Conservation (phyloP, 2,329 filamentous ascomycete genomes). For the Cladosporium austrohemisphaericum region DNA sequence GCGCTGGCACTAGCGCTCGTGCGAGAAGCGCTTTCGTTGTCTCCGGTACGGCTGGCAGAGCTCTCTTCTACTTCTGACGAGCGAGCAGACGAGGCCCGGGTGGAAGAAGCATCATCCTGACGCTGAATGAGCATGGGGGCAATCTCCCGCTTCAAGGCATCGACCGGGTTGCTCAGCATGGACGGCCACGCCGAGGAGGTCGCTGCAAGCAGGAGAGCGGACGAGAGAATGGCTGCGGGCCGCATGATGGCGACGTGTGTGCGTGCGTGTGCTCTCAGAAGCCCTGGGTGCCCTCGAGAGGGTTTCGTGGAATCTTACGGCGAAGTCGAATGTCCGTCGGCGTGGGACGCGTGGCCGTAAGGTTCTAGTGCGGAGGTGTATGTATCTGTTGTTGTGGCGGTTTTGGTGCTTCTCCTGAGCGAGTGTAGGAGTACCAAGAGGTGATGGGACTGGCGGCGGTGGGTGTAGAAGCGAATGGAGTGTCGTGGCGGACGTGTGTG, state of each 20-base stretch:
- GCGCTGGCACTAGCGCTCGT: conserved; percentile 11
- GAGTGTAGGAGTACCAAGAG: too few relatives aligned
- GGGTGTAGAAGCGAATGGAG: conserved; percentile 2
- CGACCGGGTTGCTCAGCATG: conserved; percentile 23
- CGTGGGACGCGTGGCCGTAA: conserved; percentile 12
- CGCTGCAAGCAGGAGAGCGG: conserved; percentile 30
- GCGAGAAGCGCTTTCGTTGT: conserved; percentile 4
- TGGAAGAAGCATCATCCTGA: conserved; percentile 22
- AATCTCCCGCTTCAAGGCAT: conserved; percentile 27
- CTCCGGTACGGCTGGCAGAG: neutral
- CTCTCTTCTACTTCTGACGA: conserved; percentile 17
- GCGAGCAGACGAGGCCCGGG: conserved; percentile 23
- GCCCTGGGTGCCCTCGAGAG: conserved; percentile 3
- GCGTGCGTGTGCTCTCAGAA: conserved; percentile 1
- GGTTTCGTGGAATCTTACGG: neutral
- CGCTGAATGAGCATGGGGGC: conserved; percentile 24
- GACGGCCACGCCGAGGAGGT: conserved; percentile 30
- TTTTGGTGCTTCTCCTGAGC: neutral
- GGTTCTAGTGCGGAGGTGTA: neutral
- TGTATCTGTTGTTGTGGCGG: neutral
- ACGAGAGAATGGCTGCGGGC: conserved; percentile 30
- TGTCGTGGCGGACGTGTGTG: conserved; percentile 6
- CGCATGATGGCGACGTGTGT: conserved; percentile 29
- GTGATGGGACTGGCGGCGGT: neutral
- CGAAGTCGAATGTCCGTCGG: neutral